Conservation (phyloP, 371 early-diverging fungal genomes). For the Dichotomocladium elegans region DNA sequence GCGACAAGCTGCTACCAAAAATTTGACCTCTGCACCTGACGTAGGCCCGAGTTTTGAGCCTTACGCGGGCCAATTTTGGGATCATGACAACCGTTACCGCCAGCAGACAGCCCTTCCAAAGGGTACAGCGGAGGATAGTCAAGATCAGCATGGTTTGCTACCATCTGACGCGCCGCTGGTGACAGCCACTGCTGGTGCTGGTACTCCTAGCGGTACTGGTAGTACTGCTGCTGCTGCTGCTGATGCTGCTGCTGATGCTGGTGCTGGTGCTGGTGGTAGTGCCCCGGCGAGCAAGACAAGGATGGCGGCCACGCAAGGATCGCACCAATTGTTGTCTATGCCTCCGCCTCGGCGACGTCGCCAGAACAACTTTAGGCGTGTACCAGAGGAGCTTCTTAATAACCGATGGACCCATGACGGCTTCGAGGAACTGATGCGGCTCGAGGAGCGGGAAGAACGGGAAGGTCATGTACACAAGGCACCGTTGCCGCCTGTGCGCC, state of each 20-base stretch:
- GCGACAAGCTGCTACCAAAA: slow-evolving; percentile 49
- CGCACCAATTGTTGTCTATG: too few species aligned
- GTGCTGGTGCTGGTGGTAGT: too few species aligned
- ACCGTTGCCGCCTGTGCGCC: too few species aligned
- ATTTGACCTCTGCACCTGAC: too few species aligned
- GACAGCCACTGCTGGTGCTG: too few species aligned
- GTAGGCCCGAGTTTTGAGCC: slow-evolving; percentile 62
- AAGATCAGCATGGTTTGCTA: neutral
- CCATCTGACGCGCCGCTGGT: too few species aligned
- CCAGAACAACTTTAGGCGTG: neutral
- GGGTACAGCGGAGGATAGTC: neutral
- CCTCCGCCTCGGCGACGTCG: too few species aligned
- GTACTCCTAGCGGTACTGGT: too few species aligned
- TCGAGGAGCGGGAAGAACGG: slow-evolving; percentile 31
- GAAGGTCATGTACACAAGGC: slow-evolving; percentile 4
- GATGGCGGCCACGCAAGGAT: too few species aligned
- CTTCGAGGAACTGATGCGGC: slow-evolving; percentile 28
- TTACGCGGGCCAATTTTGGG: slow-evolving; percentile 56
- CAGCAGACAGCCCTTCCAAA: slow-evolving; percentile 38
- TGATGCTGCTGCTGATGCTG: too few species aligned
- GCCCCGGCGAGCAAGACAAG: too few species aligned
- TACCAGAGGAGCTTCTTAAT: slow-evolving; percentile 17
- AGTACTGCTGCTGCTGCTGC: too few species aligned
- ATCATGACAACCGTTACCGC: slow-evolving; percentile 56
- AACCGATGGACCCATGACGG: slow-evolving; percentile 42